Evolutionary conservation across 2,329 filamentous ascomycete genomes (phyloP).

Genomic region (Dothiorella sarmentorum): DNA sequence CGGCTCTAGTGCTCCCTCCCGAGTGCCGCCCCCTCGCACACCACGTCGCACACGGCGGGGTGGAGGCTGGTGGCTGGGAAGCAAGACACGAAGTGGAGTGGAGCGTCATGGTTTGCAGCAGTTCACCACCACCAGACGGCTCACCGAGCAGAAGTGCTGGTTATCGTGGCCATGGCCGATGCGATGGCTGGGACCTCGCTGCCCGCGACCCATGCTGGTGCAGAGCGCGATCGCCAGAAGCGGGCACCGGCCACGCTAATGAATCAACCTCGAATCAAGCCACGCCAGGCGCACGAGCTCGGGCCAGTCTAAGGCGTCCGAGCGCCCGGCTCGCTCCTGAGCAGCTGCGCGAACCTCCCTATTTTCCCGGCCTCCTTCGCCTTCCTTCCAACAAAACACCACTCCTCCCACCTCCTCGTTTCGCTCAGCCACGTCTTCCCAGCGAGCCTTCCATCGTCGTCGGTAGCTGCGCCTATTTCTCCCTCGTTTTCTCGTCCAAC

Average conservation of each 20-base stretch:
- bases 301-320: conserved; percentile 2
- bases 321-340: conserved; percentile 15
- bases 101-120: background rate
- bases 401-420: conserved; percentile 19
- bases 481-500: conserved; percentile 36
- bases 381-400: conserved; percentile 19
- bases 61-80: conserved; percentile 5
- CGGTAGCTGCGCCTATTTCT: conserved; percentile 30
- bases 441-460: conserved; percentile 19
- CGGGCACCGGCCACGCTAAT: conserved; percentile 15
- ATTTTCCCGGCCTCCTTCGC: conserved; percentile 19
- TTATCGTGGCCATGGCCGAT: no score
- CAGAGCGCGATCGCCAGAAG: conserved; percentile 14
- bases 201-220: conserved; percentile 9
- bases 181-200: background rate
- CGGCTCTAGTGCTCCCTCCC: background rate
- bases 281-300: conserved; percentile 14
- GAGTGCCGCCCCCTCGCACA: conserved; percentile 13
- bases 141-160: background rate
- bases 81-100: no score
- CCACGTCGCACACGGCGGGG: background rate
- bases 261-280: conserved; percentile 17
- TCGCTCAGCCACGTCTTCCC: conserved; percentile 24
- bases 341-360: conserved; percentile 17
- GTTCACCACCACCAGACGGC: no score